Percentiles rank a stretch among this genome's conserved stretches.
phyloP scores from a whole-genome alignment of 306 rosid genomes.

The Dalbergia cochinchinensis region DNA sequence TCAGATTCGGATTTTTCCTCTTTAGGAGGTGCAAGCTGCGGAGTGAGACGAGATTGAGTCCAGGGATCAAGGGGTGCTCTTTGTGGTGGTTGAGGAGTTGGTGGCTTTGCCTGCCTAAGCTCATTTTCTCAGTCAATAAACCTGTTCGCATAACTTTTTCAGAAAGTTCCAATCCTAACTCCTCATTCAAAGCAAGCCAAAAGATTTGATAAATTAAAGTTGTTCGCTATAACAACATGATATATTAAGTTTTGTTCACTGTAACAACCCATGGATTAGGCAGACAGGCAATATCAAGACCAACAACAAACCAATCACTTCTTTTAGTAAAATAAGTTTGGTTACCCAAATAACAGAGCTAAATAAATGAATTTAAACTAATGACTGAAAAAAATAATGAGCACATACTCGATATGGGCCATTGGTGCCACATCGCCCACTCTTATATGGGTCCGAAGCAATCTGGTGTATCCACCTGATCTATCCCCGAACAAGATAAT shows the following conservation, averaged over 20 bases:
- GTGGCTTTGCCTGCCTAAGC: conserved; percentile 86
- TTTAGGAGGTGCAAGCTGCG: conserved; percentile 82
- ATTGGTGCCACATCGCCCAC: too few relatives aligned
- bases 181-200: conserved; percentile 8
- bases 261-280: background rate
- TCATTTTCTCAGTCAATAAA: conserved; percentile 83
- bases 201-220: background rate
- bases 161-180: conserved; percentile 19
- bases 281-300: conserved; percentile 19
- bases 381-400: background rate
- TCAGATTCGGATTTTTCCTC: conserved; percentile 65
- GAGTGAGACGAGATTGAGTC: conserved; percentile 74
- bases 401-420: too few relatives aligned
- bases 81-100: conserved; percentile 78
- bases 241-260: too few relatives aligned
- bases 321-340: background rate
- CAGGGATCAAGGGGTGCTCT: conserved; percentile 87
- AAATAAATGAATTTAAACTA: conserved; percentile 13
- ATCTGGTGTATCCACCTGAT: too few relatives aligned
- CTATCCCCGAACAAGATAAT: too few relatives aligned
- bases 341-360: background rate
- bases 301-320: conserved; percentile 1
- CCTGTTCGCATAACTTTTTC: conserved; percentile 51
- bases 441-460: too few relatives aligned
- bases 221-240: background rate